Percentiles rank a stretch among this genome's conserved stretches.
Conservation (phyloP, 345 rosid genomes). For the Pistacia vera region DNA sequence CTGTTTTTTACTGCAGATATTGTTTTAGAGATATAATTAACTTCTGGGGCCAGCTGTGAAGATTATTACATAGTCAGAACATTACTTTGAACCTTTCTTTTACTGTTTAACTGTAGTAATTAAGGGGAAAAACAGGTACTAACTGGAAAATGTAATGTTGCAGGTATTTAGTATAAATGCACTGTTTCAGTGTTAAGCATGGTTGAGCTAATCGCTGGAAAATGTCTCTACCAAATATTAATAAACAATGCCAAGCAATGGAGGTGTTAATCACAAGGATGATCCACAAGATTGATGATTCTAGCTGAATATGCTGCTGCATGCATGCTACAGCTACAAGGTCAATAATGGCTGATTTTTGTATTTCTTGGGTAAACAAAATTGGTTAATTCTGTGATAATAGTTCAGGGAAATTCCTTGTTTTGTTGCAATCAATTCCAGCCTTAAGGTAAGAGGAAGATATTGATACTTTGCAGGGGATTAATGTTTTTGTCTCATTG, state of each 20-base stretch:
- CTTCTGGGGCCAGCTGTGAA: neutral
- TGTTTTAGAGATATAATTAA: conserved; percentile 66
- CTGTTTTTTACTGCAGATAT: conserved; percentile 58
- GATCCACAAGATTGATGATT: neutral
- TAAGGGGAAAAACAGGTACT: no score
- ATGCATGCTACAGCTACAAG: no score
- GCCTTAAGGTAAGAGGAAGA: no score
- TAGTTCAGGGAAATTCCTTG: no score
- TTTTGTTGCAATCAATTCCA: no score
- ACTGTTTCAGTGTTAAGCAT: no score
- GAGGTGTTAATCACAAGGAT: neutral
- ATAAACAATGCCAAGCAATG: neutral
- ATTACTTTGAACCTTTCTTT: neutral
- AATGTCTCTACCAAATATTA: neutral
- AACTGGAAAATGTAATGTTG: no score
- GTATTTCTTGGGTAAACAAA: neutral
- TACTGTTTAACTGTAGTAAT: neutral
- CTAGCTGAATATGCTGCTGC: neutral
- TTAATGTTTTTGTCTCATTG: no score
- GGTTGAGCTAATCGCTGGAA: no score
- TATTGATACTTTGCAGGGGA: no score
- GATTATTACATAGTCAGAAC: neutral
- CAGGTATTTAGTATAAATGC: no score
- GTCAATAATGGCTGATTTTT: neutral
- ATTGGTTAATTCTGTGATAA: neutral